phyloP scores from a whole-genome alignment of 2,329 filamentous ascomycete genomes.

The Botrytis sinoallii region DNA sequence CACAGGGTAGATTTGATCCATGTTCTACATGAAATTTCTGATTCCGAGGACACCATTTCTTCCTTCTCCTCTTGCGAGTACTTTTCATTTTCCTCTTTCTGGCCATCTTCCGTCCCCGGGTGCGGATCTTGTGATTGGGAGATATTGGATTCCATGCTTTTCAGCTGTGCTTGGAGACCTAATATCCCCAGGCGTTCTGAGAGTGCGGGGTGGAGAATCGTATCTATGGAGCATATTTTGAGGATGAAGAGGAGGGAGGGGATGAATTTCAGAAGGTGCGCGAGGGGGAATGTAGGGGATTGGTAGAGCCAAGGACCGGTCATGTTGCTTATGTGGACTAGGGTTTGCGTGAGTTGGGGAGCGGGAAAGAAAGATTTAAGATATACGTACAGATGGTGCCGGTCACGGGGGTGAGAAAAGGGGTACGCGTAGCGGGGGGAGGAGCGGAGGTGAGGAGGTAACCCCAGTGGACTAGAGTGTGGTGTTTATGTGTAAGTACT shows the following conservation, averaged over 20 bases:
- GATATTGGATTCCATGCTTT: background rate
- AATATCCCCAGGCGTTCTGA: background rate
- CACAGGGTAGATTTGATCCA: background rate
- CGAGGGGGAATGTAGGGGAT: background rate
- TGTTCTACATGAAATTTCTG: background rate
- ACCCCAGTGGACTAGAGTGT: background rate
- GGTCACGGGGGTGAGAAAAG: slow-evolving; percentile 5
- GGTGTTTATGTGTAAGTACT: background rate
- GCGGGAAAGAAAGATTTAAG: background rate
- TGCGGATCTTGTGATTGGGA: background rate
- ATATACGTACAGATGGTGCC: background rate
- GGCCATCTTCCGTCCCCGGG: background rate
- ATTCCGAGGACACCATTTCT: background rate
- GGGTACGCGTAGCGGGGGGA: background rate
- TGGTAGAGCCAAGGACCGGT: background rate
- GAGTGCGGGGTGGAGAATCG: background rate
- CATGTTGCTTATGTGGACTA: slow-evolving; percentile 1
- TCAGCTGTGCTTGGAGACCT: background rate
- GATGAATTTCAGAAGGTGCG: background rate
- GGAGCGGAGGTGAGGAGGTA: slow-evolving; percentile 2
- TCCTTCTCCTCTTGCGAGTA: background rate
- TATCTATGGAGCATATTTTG: background rate
- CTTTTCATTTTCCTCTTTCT: background rate
- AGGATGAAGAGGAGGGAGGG: slow-evolving; percentile 12
- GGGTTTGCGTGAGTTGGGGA: background rate